These are phyloP conservation scores for Pythium coloratum DNA, from an alignment of 352 stramenopile genomes.

Conservation along the genomic window DNA sequence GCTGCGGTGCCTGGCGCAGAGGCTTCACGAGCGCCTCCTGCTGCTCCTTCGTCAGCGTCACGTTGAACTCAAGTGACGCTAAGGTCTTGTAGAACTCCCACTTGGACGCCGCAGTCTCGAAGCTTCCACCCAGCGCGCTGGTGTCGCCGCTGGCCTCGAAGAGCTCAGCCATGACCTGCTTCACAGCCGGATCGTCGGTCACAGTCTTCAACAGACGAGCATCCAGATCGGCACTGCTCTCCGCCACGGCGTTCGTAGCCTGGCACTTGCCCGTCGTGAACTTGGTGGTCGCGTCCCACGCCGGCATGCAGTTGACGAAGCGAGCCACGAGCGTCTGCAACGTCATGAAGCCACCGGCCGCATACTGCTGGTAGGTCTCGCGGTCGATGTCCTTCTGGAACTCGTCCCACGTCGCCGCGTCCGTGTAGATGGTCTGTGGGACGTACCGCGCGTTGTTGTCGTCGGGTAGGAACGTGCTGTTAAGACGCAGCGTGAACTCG, in stretches of 20 bases:
- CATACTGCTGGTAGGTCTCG: constrained; percentile 32
- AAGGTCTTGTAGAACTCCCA: too few relatives aligned
- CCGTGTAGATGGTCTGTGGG: constrained; percentile 29
- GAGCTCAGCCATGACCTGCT: constrained; percentile 21
- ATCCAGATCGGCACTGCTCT: constrained; percentile 19
- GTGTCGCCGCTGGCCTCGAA: not conserved
- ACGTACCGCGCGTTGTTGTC: constrained; percentile 22
- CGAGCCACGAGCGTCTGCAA: constrained; percentile 46
- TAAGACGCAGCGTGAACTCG: constrained; percentile 45
- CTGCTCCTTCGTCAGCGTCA: constrained; percentile 9
- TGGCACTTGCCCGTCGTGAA: constrained; percentile 33
- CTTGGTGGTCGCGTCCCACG: constrained; percentile 32
- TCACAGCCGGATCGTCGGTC: constrained; percentile 19
- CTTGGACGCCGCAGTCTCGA: too few relatives aligned
- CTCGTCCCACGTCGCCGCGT: constrained; percentile 24
- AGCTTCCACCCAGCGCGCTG: too few relatives aligned
- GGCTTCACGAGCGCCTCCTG: constrained; percentile 13
- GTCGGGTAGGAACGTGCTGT: constrained; percentile 34
- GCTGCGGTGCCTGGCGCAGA: constrained; percentile 29
- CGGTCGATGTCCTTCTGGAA: constrained; percentile 30
- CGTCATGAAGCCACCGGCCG: constrained; percentile 41
- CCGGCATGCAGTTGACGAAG: constrained; percentile 42
- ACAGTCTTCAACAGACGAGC: constrained; percentile 26
- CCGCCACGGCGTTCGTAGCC: constrained; percentile 14
- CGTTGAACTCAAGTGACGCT: too few relatives aligned